Evolutionary conservation across 768 basidiomycete genomes (phyloP).

Genomic region (Flagelloscypha sp.): DNA sequence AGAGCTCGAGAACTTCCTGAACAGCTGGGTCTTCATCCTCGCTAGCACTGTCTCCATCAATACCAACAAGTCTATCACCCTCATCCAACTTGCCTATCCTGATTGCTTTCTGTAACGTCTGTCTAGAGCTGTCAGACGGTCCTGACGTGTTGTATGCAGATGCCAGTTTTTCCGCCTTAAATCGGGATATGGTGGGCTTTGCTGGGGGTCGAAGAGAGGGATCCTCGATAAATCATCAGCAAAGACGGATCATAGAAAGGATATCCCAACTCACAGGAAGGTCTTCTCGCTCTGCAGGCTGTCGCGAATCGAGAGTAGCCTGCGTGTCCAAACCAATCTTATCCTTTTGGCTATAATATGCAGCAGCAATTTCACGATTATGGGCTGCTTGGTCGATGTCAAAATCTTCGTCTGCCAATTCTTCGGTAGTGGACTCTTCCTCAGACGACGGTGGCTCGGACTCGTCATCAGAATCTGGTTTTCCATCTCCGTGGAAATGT

Average conservation of each 20-base stretch:
- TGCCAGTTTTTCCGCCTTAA: constrained; percentile 51
- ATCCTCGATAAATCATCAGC: no score
- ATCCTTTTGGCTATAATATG: constrained; percentile 57
- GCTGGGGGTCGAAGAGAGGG: no score
- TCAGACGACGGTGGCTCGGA: constrained; percentile 32
- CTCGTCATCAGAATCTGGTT: constrained; percentile 64
- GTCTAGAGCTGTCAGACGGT: constrained; percentile 35
- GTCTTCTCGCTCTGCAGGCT: no score
- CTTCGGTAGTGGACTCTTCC: constrained; percentile 25
- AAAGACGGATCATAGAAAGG: no score
- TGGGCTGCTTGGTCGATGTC: constrained; percentile 58
- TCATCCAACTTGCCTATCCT: constrained; percentile 50
- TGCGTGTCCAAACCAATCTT: constrained; percentile 47
- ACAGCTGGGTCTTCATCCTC: constrained; percentile 44
- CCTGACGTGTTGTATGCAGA: constrained; percentile 38
- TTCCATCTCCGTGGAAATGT: no score
- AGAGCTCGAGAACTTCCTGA: constrained; percentile 43
- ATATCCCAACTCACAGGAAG: no score
- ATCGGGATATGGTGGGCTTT: constrained; percentile 52
- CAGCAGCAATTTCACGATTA: constrained; percentile 67
- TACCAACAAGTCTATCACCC: no score
- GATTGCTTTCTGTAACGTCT: constrained; percentile 43
- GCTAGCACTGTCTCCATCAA: constrained; percentile 52
- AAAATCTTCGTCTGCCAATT: constrained; percentile 37
- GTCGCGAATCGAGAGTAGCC: no score